Percentiles rank a stretch among this genome's conserved stretches.
phyloP scores from a whole-genome alignment of 75 land plant species.

The Pinus albicaulis region DNA sequence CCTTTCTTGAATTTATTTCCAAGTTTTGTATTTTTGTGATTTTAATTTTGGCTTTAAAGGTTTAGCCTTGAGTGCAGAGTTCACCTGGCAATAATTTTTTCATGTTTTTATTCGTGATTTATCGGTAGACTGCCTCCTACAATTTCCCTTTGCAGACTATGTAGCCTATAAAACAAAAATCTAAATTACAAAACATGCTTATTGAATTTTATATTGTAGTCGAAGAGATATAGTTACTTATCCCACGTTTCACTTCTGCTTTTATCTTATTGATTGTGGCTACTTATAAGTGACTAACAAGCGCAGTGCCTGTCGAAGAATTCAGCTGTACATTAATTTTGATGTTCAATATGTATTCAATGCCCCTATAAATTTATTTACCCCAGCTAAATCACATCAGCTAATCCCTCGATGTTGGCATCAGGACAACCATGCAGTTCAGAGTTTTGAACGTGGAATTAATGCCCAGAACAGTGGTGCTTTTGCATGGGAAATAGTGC shows the following conservation, averaged over 20 bases:
- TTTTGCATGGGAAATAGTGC: constrained; percentile 91
- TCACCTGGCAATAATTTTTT: too few relatives aligned
- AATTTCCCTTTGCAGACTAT: too few relatives aligned
- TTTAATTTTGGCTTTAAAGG: too few relatives aligned
- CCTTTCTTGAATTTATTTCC: too few relatives aligned
- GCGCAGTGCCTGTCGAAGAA: not conserved
- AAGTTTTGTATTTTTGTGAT: too few relatives aligned
- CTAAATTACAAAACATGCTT: not conserved
- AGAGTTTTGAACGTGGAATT: constrained; percentile 93
- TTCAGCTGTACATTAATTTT: not conserved
- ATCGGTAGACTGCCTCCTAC: too few relatives aligned
- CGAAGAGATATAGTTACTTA: not conserved
- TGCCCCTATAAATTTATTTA: not conserved
- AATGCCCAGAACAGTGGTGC: constrained; percentile 76
- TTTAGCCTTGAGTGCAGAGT: too few relatives aligned
- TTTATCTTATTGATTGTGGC: not conserved
- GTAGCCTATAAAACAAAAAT: too few relatives aligned
- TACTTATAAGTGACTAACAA: not conserved
- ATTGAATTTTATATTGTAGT: not conserved
- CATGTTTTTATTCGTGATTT: too few relatives aligned
- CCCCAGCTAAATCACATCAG: not conserved
- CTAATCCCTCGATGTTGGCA: constrained; percentile 7
- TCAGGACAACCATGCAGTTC: constrained; percentile 84
- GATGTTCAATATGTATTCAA: not conserved
- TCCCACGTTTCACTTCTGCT: not conserved